Evolutionary conservation across 1,139 yeast species (phyloP).

Genomic region (Nematodospora anomalae): DNA sequence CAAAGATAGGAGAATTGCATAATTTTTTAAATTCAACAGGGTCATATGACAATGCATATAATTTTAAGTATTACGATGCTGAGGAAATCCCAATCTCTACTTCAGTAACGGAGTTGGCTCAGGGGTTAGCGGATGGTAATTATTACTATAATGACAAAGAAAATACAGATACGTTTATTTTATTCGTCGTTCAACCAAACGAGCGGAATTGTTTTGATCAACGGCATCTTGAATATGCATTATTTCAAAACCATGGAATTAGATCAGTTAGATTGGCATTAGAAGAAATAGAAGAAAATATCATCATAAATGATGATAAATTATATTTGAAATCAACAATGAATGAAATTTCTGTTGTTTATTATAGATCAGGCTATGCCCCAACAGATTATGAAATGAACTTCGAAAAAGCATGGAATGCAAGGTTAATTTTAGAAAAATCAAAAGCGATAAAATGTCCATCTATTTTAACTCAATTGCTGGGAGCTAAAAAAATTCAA

Average conservation of each 20-base stretch:
- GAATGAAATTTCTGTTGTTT: constrained; percentile 82
- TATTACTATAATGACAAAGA: constrained; percentile 42
- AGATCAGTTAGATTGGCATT: constrained; percentile 67
- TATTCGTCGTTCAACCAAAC: constrained; percentile 78
- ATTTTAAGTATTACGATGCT: constrained; percentile 42
- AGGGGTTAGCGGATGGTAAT: constrained; percentile 71
- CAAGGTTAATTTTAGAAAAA: constrained; percentile 69
- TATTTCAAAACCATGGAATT: constrained; percentile 57
- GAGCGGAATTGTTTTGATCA: constrained; percentile 94
- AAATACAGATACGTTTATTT: constrained; percentile 49
- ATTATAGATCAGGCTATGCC: constrained; percentile 85
- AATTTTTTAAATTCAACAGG: constrained; percentile 60
- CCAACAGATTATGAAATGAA: constrained; percentile 69
- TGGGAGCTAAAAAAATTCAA: constrained; percentile 92
- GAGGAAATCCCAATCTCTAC: constrained; percentile 65
- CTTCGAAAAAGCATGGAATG: constrained; percentile 65
- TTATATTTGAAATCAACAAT: constrained; percentile 53
- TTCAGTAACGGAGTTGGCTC: constrained; percentile 61
- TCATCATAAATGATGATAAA: constrained; percentile 43
- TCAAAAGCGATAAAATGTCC: constrained; percentile 90
- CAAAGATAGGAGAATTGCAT: constrained; percentile 79
- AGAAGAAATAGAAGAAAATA: constrained; percentile 51
- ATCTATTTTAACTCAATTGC: constrained; percentile 78
- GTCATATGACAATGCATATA: constrained; percentile 42
- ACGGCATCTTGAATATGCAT: constrained; percentile 72